Conservation (phyloP, 805 yeast genomes). For the Isabelozyma heimii region DNA sequence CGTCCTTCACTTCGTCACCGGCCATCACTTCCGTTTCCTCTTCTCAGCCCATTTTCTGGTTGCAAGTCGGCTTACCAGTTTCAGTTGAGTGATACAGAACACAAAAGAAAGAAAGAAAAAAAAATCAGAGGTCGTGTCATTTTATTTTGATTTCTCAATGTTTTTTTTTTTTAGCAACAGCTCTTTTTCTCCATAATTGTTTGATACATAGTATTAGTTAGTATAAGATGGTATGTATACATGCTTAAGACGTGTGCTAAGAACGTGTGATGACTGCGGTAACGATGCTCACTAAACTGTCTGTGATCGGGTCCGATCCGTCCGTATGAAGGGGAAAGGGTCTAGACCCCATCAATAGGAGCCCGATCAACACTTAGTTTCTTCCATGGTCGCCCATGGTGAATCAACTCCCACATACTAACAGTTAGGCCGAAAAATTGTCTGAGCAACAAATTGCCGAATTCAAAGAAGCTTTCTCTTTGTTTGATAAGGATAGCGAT, state of each 20-base stretch:
- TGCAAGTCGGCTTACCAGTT: not conserved
- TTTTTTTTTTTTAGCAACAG: not conserved
- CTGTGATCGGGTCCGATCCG: no score
- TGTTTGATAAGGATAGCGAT: slow-evolving; percentile 95
- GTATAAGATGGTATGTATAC: not conserved
- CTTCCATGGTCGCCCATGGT: no score
- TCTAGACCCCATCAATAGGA: no score
- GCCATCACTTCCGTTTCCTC: not conserved
- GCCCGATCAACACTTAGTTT: no score
- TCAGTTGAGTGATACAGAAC: not conserved
- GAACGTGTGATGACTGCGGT: no score
- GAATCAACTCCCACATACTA: no score
- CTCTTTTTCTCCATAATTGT: not conserved
- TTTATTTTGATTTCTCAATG: not conserved
- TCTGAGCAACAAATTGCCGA: slow-evolving; percentile 96
- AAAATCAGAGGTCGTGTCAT: not conserved
- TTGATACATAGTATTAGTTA: not conserved
- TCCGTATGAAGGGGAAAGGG: no score
- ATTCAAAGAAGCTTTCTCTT: slow-evolving; percentile 95
- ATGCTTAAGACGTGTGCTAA: no score
- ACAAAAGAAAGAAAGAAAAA: no score
- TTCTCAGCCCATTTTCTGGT: not conserved
- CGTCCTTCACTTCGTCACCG: not conserved
- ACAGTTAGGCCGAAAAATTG: slow-evolving; percentile 67
- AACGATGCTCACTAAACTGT: no score